phyloP scores from a whole-genome alignment of 2,329 filamentous ascomycete species.

The Phaeosphaeria sp. region DNA sequence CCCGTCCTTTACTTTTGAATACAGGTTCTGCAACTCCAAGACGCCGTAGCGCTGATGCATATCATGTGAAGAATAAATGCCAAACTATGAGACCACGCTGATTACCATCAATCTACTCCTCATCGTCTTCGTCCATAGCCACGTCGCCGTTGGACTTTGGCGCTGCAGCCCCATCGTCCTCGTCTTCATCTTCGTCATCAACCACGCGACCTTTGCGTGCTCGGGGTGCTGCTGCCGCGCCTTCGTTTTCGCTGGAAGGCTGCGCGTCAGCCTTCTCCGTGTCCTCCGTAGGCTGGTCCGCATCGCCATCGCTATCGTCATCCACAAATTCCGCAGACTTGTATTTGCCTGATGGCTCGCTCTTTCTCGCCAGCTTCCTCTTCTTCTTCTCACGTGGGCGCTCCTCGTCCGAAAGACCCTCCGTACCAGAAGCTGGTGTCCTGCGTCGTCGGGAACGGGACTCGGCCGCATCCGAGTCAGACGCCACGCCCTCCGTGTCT shows the following conservation, averaged over 20 bases:
- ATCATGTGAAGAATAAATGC: slow-evolving; percentile 7
- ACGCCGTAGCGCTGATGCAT: slow-evolving; percentile 34
- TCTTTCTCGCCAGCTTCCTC: slow-evolving; percentile 64
- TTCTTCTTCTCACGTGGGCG: slow-evolving; percentile 68
- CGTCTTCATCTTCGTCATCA: slow-evolving; percentile 43
- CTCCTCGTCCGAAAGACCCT: slow-evolving; percentile 61
- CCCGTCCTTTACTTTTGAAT: slow-evolving; percentile 5
- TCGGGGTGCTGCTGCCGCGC: slow-evolving; percentile 27
- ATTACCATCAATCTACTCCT: slow-evolving; percentile 23
- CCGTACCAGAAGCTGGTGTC: slow-evolving; percentile 47
- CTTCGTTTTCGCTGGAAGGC: slow-evolving; percentile 30
- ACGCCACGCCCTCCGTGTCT: slow-evolving; percentile 51
- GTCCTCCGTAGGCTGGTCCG: slow-evolving; percentile 23
- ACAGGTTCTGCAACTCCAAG: slow-evolving; percentile 6
- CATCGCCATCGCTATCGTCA: slow-evolving; percentile 63
- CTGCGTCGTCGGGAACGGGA: slow-evolving; percentile 46
- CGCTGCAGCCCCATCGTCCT: slow-evolving; percentile 29
- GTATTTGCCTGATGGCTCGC: slow-evolving; percentile 66
- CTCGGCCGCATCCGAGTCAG: slow-evolving; percentile 40
- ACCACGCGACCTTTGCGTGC: slow-evolving; percentile 40
- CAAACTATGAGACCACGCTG: slow-evolving; percentile 4
- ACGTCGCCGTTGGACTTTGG: slow-evolving; percentile 30
- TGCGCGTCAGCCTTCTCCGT: slow-evolving; percentile 16
- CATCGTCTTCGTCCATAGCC: slow-evolving; percentile 40
- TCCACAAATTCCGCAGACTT: slow-evolving; percentile 87